Base-by-base conservation (phyloP, 768 basidiomycete species). In the Cyathus striatus region DNA sequence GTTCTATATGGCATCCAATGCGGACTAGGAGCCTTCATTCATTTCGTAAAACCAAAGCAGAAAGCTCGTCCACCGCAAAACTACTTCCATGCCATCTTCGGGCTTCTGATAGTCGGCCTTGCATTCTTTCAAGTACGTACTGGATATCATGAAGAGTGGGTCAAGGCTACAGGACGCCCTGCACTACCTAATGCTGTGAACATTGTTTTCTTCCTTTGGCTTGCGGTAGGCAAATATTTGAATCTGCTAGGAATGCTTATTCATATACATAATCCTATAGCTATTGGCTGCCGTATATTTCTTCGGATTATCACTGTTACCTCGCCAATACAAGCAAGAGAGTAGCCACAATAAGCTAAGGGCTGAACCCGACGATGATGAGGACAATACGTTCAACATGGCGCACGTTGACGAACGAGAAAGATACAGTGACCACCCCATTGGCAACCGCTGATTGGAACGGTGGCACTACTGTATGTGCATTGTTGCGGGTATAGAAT, bases 41-140 rank as follows among this genome's bases (percentile, higher is more conserved):
- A 81, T 49, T 77, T 61, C 50, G 50, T 76, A 44, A 79, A 81
- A 54, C 67, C 68, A 25, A 63, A 61, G 16, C 46, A 58, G 26
- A 40, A 52, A 5, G 49, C 48, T 0, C 49, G 60, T 22, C 80
- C 73, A 6, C 56, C 66, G 35, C 79, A 73, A 48, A 81, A 84
- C 53, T 82, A 79, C 54, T 23, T 72, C 21, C 81, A 84, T 50
- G 79, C 76, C 10, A 44, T 76, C 12, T 42, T 81, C 1, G 82
- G 81, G 0, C 51, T 82, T 23, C 37, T 64, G 7, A 69, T 76
- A 38, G 69, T 83, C 41, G 72, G 53, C 5, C 58, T 79, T 7
- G 65, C 75, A 20, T 60, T 75, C 35, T 77, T 69, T 47, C 75
- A 79, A 56, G 74, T 75, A 13, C 60, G 68, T 36, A 60, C 58